phyloP scores from a whole-genome alignment of 2,329 filamentous ascomycete genomes.

The Hortaea werneckii region DNA sequence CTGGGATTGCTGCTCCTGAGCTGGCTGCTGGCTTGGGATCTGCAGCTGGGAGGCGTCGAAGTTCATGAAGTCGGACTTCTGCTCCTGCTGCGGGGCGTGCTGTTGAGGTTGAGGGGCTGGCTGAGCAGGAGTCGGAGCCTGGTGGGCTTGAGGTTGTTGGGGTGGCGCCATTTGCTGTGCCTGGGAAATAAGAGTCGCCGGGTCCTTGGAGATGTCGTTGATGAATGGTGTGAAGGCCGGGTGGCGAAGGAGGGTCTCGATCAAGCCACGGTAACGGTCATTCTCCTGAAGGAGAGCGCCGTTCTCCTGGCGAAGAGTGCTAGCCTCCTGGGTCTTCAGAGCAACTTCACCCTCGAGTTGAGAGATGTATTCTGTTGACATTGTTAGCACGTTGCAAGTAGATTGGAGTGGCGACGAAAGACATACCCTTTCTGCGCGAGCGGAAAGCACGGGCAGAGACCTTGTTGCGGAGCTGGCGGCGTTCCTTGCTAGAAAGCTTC shows the following conservation, averaged over 20 bases:
- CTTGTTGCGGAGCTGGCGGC: conserved; percentile 95
- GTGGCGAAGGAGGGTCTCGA: conserved; percentile 57
- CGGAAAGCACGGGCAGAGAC: conserved; percentile 96
- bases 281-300: conserved; percentile 61
- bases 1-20: conserved; percentile 21
- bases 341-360: conserved; percentile 88
- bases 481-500: conserved; percentile 94
- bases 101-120: conserved; percentile 9
- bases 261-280: conserved; percentile 50
- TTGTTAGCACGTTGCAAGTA: conserved; percentile 39
- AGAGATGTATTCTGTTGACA: conserved; percentile 75
- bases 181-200: conserved; percentile 21
- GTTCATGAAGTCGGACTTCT: conserved; percentile 25
- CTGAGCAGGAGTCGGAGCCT: neutral
- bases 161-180: conserved; percentile 19
- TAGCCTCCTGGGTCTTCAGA: conserved; percentile 71
- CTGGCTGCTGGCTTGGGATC: conserved; percentile 13
- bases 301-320: conserved; percentile 72
- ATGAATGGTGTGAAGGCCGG: conserved; percentile 39
- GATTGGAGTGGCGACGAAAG: neutral
- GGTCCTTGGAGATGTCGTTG: conserved; percentile 32
- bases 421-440: conserved; percentile 88
- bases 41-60: conserved; percentile 30
- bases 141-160: conserved; percentile 15
- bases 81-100: conserved; percentile 14